Base-by-base conservation (phyloP, 208 protist genomes). In the Strigomonas galati region DNA sequence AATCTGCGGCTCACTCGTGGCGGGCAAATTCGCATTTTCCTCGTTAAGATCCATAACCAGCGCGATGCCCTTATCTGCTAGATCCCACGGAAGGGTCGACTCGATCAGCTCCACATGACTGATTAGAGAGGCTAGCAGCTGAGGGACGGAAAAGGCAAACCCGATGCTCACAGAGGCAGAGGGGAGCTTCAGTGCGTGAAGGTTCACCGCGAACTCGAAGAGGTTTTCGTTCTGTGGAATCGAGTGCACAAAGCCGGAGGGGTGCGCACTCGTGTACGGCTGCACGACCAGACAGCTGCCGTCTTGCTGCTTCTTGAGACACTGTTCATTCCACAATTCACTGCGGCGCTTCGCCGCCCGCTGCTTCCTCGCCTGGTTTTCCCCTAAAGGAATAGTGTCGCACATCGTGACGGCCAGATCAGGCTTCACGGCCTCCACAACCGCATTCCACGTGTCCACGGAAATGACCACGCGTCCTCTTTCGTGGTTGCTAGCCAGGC, bases 61-160 rank as follows among this genome's bases (percentile, higher is more conserved):
- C 0, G 79, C 84, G 21, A 91, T 74, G n/a, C 89, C 89, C 51
- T 89, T 89, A 35, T 76, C 86, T 2, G 89, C 86, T 15, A 95
- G 69, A 15, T 67, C 30, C 84, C 85, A 95, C 9, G 89, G 84
- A 2, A 95, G 44, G 14, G 89, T 66, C 58, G 74, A 85, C 53
- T 92, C 86, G 32, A 95, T 85, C 14, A 81, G 72, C n/a, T 40
- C 57, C 15, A 93, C 80, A 54, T 74, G 69, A 28, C 48, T 65
- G 32, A 59, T 26, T 49, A 95, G 62, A 0, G 79, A 78, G 12
- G 78, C 83, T 5, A 91, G 27, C 4, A 89, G 31, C 3, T 75
- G 62, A 5, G 76, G 52, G 17, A 95, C n/a, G 44, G 71, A 84
- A 26, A 63, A 37, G 0, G 81, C 79, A 14, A 77, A 54, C 59